Evolutionary conservation across 169 alveolate species (phyloP), one percentile per base, ranked within the genome.

Genomic region (Eimeria falciformis): DNA sequence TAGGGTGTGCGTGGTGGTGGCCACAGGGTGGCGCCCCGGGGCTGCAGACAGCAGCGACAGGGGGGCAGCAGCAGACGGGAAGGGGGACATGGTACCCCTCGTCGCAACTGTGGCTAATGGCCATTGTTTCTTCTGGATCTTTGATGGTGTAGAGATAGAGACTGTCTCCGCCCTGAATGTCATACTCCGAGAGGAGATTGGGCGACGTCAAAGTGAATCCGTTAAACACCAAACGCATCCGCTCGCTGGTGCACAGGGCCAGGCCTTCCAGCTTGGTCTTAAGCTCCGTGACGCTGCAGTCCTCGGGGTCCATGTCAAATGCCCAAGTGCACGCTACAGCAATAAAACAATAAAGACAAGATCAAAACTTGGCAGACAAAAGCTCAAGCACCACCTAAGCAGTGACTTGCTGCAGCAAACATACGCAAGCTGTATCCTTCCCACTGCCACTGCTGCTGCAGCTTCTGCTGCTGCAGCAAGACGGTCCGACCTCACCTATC

Each of bases 311-410:
- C 37, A 91, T 1, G 58, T 91, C 94, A 43, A 91, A 83, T 12
- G 94, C 91, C 91, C 94, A 91, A 2, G 94, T 91, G 45, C 69
- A 75, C 46, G 86, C 93, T 89, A 79, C 23, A 73, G 47, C 6
- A 17, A 27, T 6, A 43, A n/a, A 58, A 58, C 56, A 82, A 45
- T n/a, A 5, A n/a, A n/a, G n/a, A n/a, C n/a, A n/a, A 17, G 5
- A 27, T 27, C 6, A 56, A 56, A 27, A 27, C 33, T 7, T 21
- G 69, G 69, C n/a, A 5, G 69, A 5, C 5, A 56, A 14, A 50
- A 14, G n/a, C 25, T 21, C 69, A 12, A 56, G n/a, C 40, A 33
- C 40, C 40, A 33, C 40, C 88, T 12, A 55, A 5, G 7, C 17
- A 43, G n/a, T 5, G 6, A 37, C n/a, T 0, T 0, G 40, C 78